Percentiles rank a stretch among this genome's conserved stretches.
These are phyloP conservation scores for Rhodamnia argentea DNA, from an alignment of 345 rosid genomes.

Conservation along the genomic window DNA sequence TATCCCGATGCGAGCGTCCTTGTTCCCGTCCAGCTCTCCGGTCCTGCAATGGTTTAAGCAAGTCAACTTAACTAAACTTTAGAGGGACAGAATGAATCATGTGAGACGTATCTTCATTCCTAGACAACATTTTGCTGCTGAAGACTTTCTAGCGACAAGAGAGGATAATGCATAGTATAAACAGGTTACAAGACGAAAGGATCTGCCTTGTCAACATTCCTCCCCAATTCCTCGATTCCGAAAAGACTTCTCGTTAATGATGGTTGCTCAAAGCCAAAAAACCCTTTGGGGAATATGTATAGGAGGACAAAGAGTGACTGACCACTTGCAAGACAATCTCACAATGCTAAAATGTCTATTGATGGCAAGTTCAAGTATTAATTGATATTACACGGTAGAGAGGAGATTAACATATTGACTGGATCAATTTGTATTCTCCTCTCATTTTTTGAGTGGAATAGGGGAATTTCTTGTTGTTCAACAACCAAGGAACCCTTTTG, in stretches of 20 bases:
- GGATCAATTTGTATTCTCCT: no score
- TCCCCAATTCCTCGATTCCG: neutral
- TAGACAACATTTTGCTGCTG: neutral
- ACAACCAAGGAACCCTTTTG: no score
- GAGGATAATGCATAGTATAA: neutral
- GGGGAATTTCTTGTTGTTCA: no score
- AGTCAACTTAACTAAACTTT: neutral
- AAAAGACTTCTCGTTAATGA: neutral
- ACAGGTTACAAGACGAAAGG: neutral
- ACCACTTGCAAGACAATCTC: neutral
- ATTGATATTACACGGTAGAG: neutral
- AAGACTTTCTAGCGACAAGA: neutral
- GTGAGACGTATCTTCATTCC: neutral
- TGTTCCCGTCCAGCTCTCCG: slow-evolving; percentile 46
- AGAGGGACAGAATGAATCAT: neutral
- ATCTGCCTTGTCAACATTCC: neutral
- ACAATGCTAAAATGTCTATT: neutral
- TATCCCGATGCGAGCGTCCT: slow-evolving; percentile 17
- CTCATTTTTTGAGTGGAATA: no score
- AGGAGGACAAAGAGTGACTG: neutral
- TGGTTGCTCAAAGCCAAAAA: neutral
- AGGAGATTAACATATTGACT: neutral
- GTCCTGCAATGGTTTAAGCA: slow-evolving; percentile 28
- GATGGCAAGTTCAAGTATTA: neutral
- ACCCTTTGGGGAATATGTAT: neutral